Evolutionary conservation across 2,329 filamentous ascomycete species (phyloP).

Genomic region (Biscogniauxia mediterranea): DNA sequence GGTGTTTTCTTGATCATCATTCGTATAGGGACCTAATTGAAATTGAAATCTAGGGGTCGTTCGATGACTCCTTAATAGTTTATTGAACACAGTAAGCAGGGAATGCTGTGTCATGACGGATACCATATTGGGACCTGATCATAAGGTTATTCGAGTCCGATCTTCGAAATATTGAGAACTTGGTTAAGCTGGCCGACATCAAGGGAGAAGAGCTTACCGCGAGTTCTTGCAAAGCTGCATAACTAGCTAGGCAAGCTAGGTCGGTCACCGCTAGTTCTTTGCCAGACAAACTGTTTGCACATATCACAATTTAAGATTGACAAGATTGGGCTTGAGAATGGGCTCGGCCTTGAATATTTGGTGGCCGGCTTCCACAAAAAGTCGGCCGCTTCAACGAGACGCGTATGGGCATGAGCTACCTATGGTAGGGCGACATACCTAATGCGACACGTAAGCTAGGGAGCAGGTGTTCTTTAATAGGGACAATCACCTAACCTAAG

Average conservation of each 20-base stretch:
- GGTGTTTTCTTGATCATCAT: neutral
- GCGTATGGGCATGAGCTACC: neutral
- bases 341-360: neutral
- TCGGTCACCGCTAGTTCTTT: neutral
- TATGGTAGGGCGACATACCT: too few relatives aligned
- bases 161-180: neutral
- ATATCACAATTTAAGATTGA: too few relatives aligned
- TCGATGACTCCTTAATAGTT: neutral
- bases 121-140: too few relatives aligned
- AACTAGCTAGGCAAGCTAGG: neutral
- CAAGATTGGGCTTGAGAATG: too few relatives aligned
- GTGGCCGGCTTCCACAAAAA: neutral
- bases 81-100: neutral
- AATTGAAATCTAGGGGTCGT: neutral
- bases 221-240: neutral
- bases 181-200: neutral
- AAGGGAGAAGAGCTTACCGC: neutral
- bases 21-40: neutral
- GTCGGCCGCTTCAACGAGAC: neutral
- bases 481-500: too few relatives aligned
- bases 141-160: neutral
- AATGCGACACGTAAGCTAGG: neutral
- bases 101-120: neutral
- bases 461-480: neutral
- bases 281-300: too few relatives aligned